Percentiles rank a stretch among this genome's conserved stretches.
These are phyloP conservation scores for Pythium rhizo-oryzae DNA, from an alignment of 352 stramenopile genomes.

Conservation along the genomic window DNA sequence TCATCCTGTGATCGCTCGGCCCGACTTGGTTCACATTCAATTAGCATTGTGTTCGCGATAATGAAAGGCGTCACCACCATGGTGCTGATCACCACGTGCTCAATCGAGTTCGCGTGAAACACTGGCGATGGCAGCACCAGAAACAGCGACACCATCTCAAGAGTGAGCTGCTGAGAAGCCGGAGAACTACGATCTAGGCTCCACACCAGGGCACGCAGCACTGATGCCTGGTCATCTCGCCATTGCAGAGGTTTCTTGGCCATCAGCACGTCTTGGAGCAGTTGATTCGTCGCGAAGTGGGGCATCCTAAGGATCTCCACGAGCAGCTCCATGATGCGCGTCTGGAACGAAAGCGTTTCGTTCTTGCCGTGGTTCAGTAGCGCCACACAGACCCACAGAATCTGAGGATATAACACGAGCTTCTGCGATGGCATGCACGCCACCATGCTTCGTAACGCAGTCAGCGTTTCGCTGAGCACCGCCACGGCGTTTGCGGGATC, in stretches of 20 bases:
- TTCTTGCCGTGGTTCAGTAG: constrained; percentile 58
- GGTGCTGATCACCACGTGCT: constrained; percentile 53
- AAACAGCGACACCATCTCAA: constrained; percentile 29
- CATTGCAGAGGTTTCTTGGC: constrained; percentile 57
- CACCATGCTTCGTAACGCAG: constrained; percentile 42
- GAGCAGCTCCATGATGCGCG: constrained; percentile 39
- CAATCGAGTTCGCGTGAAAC: constrained; percentile 34
- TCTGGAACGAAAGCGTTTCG: constrained; percentile 26
- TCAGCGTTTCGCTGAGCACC: constrained; percentile 53
- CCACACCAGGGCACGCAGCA: constrained; percentile 51
- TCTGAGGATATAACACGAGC: constrained; percentile 72
- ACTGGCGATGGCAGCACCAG: constrained; percentile 38
- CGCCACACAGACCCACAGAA: constrained; percentile 72
- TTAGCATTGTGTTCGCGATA: neutral
- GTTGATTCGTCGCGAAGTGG: constrained; percentile 42
- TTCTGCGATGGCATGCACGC: constrained; percentile 49
- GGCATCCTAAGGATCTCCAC: constrained; percentile 49
- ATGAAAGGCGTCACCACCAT: constrained; percentile 43
- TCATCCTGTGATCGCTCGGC: neutral
- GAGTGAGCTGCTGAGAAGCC: constrained; percentile 8
- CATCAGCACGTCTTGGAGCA: constrained; percentile 50
- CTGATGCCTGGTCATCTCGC: constrained; percentile 41
- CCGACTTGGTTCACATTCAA: neutral
- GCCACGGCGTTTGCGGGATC: constrained; percentile 19
- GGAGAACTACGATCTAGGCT: constrained; percentile 23